Conservation (phyloP, 192 early-diverging fungal genomes). For the Chytriomyces sp. region DNA sequence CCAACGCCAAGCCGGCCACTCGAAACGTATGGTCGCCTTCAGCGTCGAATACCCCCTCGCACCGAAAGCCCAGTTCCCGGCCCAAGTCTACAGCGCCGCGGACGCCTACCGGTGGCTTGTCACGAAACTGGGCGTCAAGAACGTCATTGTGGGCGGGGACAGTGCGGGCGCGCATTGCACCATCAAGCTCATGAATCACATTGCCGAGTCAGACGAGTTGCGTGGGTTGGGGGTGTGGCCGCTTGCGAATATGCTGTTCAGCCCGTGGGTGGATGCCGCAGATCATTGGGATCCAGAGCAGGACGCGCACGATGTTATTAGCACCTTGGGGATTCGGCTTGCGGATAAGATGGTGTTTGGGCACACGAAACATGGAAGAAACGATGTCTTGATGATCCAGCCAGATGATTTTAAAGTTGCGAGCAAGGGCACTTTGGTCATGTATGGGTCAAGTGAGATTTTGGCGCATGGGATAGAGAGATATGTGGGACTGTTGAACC, state of each 20-base stretch:
- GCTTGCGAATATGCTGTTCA: slow-evolving; percentile 11
- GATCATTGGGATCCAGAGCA: neutral
- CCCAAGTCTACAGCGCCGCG: slow-evolving; percentile 18
- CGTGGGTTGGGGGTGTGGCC: neutral
- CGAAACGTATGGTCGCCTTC: slow-evolving; percentile 27
- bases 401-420: slow-evolving; percentile 18
- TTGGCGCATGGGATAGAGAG: slow-evolving; percentile 29
- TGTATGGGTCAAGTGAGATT: slow-evolving; percentile 30
- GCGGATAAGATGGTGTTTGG: neutral
- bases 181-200: slow-evolving; percentile 26
- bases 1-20: neutral
- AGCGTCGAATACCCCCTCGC: slow-evolving; percentile 36
- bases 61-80: slow-evolving; percentile 27
- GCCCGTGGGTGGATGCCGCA: slow-evolving; percentile 33
- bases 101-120: slow-evolving; percentile 35
- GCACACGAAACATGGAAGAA: neutral
- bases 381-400: neutral
- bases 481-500: slow-evolving; percentile 10
- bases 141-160: slow-evolving; percentile 40
- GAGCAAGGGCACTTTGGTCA: slow-evolving; percentile 22
- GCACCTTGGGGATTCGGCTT: neutral
- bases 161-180: slow-evolving; percentile 35
- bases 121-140: slow-evolving; percentile 8
- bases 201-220: neutral
- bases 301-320: neutral